Conservation (phyloP, 257 asterid genomes). For the Petrea volubilis region DNA sequence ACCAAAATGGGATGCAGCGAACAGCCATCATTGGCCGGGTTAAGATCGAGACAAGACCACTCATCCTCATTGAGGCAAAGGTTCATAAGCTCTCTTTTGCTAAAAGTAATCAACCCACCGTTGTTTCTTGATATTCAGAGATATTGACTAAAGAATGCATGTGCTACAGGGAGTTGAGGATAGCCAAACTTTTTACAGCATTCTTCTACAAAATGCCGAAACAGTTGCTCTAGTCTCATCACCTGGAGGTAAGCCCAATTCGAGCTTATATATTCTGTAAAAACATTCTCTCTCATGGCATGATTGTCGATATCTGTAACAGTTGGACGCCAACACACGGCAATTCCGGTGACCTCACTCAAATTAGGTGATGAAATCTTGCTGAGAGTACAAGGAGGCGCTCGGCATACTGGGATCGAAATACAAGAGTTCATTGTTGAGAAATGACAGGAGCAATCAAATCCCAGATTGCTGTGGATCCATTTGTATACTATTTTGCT, state of each 20-base stretch:
- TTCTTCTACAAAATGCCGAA: slow-evolving; percentile 87
- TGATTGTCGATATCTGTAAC: slow-evolving; percentile 28
- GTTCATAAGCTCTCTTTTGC: slow-evolving; percentile 33
- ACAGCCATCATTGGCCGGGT: slow-evolving; percentile 85
- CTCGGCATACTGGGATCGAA: slow-evolving; percentile 85
- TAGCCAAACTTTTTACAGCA: slow-evolving; percentile 48
- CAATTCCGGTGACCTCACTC: slow-evolving; percentile 73
- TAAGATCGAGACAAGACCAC: slow-evolving; percentile 83
- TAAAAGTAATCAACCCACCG: not conserved
- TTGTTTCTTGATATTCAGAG: not conserved
- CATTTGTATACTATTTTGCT: not conserved
- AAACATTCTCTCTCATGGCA: not conserved
- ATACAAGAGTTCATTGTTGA: slow-evolving; percentile 84
- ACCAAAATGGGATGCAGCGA: slow-evolving; percentile 73
- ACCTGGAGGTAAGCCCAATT: slow-evolving; percentile 46
- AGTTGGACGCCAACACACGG: slow-evolving; percentile 35
- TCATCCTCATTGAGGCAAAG: slow-evolving; percentile 84
- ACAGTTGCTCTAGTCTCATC: slow-evolving; percentile 74
- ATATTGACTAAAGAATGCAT: not conserved
- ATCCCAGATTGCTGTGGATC: not conserved
- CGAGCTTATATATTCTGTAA: not conserved
- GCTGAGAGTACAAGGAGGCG: slow-evolving; percentile 75
- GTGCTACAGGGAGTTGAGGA: slow-evolving; percentile 48
- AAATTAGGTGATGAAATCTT: slow-evolving; percentile 68
- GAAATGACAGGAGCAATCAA: slow-evolving; percentile 38